phyloP scores from a whole-genome alignment of 305 asterid species.

The Fraxinus latifolia region DNA sequence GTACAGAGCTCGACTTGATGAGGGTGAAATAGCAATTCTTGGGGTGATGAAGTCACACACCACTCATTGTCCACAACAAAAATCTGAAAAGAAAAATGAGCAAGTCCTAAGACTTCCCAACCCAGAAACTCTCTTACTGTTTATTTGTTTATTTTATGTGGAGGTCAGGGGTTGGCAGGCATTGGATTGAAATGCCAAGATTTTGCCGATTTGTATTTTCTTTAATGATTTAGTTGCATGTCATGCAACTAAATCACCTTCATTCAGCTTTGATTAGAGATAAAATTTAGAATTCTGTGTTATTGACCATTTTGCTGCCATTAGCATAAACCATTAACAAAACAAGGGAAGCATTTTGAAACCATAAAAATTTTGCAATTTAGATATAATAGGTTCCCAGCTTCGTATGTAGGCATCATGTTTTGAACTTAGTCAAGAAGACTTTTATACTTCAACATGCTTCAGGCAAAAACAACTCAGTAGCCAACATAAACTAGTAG shows the following conservation, averaged over 20 bases:
- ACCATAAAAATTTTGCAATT: not conserved
- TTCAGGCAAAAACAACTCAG: not conserved
- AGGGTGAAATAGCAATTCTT: not conserved
- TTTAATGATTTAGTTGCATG: not conserved
- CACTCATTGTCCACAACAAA: not conserved
- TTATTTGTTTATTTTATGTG: not conserved
- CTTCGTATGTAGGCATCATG: not conserved
- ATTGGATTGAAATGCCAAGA: not conserved
- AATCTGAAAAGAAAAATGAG: not conserved
- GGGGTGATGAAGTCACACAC: constrained; percentile 9
- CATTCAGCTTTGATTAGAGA: not conserved
- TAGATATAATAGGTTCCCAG: not conserved
- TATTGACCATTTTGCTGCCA: not conserved
- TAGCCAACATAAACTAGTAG: not conserved
- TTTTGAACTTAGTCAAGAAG: not conserved
- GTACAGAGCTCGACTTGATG: not conserved
- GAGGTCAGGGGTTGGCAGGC: not conserved
- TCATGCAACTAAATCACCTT: not conserved
- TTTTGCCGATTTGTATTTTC: not conserved
- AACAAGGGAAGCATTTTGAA: constrained; percentile 1
- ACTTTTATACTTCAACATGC: not conserved
- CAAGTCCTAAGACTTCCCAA: not conserved
- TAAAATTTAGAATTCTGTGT: not conserved
- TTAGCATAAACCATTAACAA: not conserved
- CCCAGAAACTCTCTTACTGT: not conserved